Conservation (phyloP, 805 yeast genomes). For the Candida ovalis region DNA sequence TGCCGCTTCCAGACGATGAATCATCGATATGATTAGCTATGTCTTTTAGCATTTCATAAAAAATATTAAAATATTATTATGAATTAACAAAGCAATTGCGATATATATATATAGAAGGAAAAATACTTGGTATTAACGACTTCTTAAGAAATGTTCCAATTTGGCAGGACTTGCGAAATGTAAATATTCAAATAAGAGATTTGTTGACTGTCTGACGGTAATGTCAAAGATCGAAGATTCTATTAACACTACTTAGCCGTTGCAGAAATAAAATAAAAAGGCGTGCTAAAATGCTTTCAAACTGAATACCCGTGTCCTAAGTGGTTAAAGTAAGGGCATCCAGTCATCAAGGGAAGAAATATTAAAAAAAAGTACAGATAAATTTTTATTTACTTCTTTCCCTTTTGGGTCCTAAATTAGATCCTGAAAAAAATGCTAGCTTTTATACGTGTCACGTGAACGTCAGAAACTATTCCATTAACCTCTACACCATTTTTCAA, state of each 20-base stretch:
- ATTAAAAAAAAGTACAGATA: neutral
- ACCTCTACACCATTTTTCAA: no score
- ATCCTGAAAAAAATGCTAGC: neutral
- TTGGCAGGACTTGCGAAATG: neutral
- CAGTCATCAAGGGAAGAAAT: no score
- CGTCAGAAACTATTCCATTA: no score
- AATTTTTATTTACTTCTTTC: conserved; percentile 3
- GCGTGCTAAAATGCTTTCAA: neutral
- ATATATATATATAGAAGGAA: no score
- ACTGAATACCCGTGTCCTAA: neutral
- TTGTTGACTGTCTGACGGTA: no score
- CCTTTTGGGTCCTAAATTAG: neutral
- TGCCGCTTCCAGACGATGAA: neutral
- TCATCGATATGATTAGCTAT: neutral
- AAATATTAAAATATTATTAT: no score
- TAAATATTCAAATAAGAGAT: neutral
- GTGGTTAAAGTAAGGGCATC: no score
- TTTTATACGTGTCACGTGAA: neutral
- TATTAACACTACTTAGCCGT: no score
- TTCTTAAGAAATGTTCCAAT: no score
- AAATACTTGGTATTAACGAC: neutral
- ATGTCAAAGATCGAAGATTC: no score
- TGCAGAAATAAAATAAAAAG: no score
- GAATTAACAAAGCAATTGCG: no score
- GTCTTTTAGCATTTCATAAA: neutral